Conservation (phyloP, 2,329 filamentous ascomycete genomes). For the Hymenoscyphus salicellus region DNA sequence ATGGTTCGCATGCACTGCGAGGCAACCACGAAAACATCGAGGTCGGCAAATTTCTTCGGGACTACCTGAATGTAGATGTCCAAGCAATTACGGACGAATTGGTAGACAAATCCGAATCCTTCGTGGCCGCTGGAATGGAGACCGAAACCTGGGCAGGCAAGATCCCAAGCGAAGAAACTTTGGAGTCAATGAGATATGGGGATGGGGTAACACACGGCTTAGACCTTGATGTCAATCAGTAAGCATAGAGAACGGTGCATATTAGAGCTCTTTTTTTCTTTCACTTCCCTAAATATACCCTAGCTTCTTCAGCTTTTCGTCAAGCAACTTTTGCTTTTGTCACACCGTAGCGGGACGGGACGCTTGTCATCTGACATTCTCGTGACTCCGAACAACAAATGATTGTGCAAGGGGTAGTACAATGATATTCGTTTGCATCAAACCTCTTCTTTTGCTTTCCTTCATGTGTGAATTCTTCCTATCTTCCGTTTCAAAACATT, state of each 20-base stretch:
- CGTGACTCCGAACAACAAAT: constrained; percentile 11
- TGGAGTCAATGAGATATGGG: constrained; percentile 14
- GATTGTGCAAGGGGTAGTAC: constrained; percentile 10
- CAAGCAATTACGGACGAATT: constrained; percentile 75
- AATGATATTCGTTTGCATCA: constrained; percentile 19
- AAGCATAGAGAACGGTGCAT: background rate
- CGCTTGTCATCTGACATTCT: constrained; percentile 3
- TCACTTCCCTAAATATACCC: background rate
- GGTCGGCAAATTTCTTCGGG: constrained; percentile 74
- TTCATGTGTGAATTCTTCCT: background rate
- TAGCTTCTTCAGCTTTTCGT: background rate
- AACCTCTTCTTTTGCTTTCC: constrained; percentile 11
- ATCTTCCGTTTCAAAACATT: background rate
- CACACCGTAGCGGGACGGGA: constrained; percentile 5
- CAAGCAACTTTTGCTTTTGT: constrained; percentile 7
- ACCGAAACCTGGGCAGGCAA: constrained; percentile 26
- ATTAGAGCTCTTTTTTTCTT: background rate
- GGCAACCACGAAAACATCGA: constrained; percentile 97
- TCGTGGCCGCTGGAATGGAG: constrained; percentile 15
- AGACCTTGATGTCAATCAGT: constrained; percentile 4
- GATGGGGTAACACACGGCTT: constrained; percentile 12
- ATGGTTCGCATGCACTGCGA: constrained; percentile 61
- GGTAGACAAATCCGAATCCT: constrained; percentile 23
- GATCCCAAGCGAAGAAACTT: constrained; percentile 27
- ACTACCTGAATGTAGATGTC: constrained; percentile 78